phyloP scores from a whole-genome alignment of 2,329 filamentous ascomycete species.

The Zymoseptoria crescenta region DNA sequence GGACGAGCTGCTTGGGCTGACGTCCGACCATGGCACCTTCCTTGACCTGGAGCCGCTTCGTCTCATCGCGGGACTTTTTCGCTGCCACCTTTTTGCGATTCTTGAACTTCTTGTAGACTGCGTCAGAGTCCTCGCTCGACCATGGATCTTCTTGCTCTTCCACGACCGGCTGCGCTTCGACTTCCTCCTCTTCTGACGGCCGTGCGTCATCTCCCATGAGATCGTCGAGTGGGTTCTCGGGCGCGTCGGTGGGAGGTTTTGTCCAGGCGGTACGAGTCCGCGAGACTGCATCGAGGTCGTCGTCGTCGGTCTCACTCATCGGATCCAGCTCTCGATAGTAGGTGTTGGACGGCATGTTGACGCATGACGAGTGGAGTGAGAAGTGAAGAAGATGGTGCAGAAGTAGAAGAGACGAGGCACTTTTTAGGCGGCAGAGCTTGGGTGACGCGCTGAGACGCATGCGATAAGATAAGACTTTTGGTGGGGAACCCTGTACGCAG shows the following conservation, averaged over 20 bases:
- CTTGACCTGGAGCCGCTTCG: conserved; percentile 29
- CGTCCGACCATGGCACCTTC: conserved; percentile 33
- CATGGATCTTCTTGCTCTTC: background rate
- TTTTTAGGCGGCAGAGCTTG: background rate
- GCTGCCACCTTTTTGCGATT: conserved; percentile 49
- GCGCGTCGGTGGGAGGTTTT: background rate
- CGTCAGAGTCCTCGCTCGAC: conserved; percentile 39
- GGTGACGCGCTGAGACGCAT: background rate
- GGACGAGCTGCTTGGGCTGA: conserved; percentile 12
- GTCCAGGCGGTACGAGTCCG: background rate
- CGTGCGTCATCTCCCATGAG: background rate
- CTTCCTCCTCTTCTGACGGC: background rate
- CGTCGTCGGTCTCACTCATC: background rate
- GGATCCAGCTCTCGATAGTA: background rate
- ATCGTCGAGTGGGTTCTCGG: background rate
- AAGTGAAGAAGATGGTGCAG: too few relatives aligned
- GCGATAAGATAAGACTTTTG: background rate
- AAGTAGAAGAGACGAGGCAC: background rate
- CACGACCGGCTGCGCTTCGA: background rate
- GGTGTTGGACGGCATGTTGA: background rate
- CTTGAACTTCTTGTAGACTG: conserved; percentile 57
- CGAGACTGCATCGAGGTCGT: background rate
- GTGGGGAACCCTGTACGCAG: background rate
- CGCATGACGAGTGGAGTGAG: background rate
- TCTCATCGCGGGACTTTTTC: conserved; percentile 44